Conservation (phyloP, 2,329 filamentous ascomycete genomes). For the Beauveria pseudobassiana region DNA sequence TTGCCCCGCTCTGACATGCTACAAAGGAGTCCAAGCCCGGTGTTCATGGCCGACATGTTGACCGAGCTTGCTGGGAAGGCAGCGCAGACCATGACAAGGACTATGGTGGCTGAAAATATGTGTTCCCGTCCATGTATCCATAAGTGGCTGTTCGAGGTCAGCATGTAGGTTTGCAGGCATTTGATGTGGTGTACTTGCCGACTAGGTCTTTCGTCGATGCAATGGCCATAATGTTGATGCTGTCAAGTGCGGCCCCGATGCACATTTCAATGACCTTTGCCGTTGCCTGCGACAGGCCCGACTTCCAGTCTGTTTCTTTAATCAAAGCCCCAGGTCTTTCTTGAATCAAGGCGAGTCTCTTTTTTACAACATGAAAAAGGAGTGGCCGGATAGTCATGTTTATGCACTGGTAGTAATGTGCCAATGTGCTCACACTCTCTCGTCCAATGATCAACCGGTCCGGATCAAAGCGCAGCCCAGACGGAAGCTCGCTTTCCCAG, state of each 20-base stretch:
- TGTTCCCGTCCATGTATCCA: slow-evolving; percentile 52
- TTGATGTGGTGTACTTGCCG: slow-evolving; percentile 25
- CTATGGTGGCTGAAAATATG: slow-evolving; percentile 44
- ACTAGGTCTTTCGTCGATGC: slow-evolving; percentile 42
- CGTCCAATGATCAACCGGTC: slow-evolving; percentile 36
- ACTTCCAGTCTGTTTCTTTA: slow-evolving; percentile 32
- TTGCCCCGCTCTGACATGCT: slow-evolving; percentile 47
- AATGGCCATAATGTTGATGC: slow-evolving; percentile 39
- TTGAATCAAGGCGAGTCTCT: slow-evolving; percentile 29
- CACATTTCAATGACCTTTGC: slow-evolving; percentile 45
- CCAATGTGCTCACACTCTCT: slow-evolving; percentile 42
- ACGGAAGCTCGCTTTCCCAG: slow-evolving; percentile 42
- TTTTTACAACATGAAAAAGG: slow-evolving; percentile 45
- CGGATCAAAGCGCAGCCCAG: slow-evolving; percentile 40
- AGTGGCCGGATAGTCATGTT: slow-evolving; percentile 49
- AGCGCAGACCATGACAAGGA: slow-evolving; percentile 47
- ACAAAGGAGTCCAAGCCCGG: slow-evolving; percentile 36
- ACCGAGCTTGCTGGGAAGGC: slow-evolving; percentile 39
- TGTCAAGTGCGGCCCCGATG: slow-evolving; percentile 41
- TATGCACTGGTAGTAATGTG: slow-evolving; percentile 51
- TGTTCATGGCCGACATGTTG: slow-evolving; percentile 37
- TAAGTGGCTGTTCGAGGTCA: slow-evolving; percentile 35
- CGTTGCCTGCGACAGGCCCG: slow-evolving; percentile 39
- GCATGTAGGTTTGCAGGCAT: background rate
- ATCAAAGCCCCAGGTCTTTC: slow-evolving; percentile 13